Evolutionary conservation across 139 green algal species (phyloP), one percentile per base, ranked within the genome.

Genomic region (Bryopsis sp.): DNA sequence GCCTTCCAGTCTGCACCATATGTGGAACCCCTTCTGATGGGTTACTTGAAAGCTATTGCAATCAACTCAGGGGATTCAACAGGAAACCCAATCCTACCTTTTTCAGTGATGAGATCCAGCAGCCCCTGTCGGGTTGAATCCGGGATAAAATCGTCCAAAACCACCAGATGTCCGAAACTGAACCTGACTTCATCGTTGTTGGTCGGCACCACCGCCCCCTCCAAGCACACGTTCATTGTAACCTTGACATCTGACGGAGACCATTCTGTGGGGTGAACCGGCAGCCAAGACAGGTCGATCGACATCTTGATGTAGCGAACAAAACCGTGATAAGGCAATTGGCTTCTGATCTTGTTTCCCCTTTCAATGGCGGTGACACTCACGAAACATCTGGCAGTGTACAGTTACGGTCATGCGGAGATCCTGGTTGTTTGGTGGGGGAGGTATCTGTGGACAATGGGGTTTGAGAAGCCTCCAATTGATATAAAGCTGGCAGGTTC

Each of bases 151-250:
- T 70, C 63, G 54, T 70, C 63, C n/a, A 70, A 59, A 7, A 70
- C 63, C 4, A 59, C 7, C 4, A 67, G 24, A 58, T 66, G 47
- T 37, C 0, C 74, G 24, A 64, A 70, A 59, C 78, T 37, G 74
- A 54, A 39, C 81, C 26, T 72, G 70, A 66, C 71, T 1, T 26
- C 66, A 2, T 70, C 46, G 0, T 47, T 34, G 0, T 57, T 43
- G 3, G 76, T 76, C 1, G 87, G 88, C 1, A 92, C 84, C 8
- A 94, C 87, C 68, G 77, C 83, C 7, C 71, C 88, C 38, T 94
- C 88, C 2, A 91, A 68, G 1, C 70, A 71, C 1, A 83, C 28
- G 47, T 92, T 88, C 1, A 92, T 32, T 0, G 81, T 75, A 1
- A 86, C 47, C 6, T 69, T 39, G 28, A 26, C 58, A 43, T 65